Conservation (phyloP, 176 grass and related monocot species). For the Alopecurus myosuroides region DNA sequence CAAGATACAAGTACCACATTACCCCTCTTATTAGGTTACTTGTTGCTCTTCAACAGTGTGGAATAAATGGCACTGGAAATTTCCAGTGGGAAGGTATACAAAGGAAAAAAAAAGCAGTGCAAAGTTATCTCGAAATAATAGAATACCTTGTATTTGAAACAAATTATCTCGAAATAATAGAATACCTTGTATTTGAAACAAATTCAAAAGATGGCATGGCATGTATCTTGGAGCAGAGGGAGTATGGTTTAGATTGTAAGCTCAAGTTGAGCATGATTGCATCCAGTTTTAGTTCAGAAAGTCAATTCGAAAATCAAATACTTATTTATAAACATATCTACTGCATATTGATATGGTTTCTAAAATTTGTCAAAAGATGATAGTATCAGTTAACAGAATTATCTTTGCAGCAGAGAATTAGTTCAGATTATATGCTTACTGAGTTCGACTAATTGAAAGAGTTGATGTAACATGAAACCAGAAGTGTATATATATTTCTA, state of each 20-base stretch:
- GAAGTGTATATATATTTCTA: not conserved
- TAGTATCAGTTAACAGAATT: not conserved
- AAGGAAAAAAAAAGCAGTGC: not conserved
- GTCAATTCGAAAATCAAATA: not conserved
- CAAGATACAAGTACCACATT: not conserved
- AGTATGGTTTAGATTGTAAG: constrained; percentile 1
- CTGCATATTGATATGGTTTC: not conserved
- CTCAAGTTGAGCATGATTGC: not conserved
- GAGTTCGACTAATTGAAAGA: not conserved
- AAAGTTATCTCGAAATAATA: not conserved
- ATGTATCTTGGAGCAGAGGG: not conserved
- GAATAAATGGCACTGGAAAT: not conserved
- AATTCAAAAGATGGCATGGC: not conserved
- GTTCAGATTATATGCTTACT: not conserved
- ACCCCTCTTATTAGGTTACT: not conserved
- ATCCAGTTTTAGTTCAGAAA: not conserved
- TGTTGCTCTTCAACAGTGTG: not conserved
- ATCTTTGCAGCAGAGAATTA: not conserved
- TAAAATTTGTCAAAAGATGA: not conserved
- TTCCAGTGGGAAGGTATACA: not conserved
- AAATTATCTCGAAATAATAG: not conserved
- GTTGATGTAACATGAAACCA: not conserved
- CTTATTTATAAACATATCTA: not conserved
- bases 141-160: not conserved
- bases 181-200: not conserved